Evolutionary conservation across 2,329 filamentous ascomycete species (phyloP), one percentile per base, ranked within the genome.

Genomic region (Chrysoporthe puriensis): DNA sequence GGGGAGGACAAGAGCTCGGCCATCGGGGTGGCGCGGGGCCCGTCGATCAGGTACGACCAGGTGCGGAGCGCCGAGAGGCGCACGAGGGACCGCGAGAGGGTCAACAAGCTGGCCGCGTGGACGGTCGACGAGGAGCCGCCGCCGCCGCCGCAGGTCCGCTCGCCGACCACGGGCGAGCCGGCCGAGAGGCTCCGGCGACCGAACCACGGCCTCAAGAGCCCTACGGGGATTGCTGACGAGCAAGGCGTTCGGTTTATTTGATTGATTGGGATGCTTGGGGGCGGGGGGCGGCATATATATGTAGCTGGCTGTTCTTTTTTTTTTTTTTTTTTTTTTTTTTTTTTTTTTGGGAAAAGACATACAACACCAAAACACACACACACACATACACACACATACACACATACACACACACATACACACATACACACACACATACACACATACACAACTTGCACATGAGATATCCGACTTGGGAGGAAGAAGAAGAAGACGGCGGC

Each of bases 211-310:
- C 67, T 71, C 64, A 70, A 63, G 50, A 71, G 70, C 34, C 71
- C 73, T 2, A 72, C 69, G 7, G 71, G 73, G 8, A 74, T 75
- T 71, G 74, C 76, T 57, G 77, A 78, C 71, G 71, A 72, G 42
- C 76, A 76, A 68, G 77, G 77, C 48, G 77, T 73, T 32, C 73
- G 73, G 8, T 78, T 79, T 60, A 77, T 79, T n/a, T 79, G 56
- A 69, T n/a, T 79, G 56, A 69, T 5, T 21, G 57, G 36, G 14
- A 14, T 21, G 3, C 14, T 43, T 1, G 21, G 21, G 21, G 1
- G n/a, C n/a, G n/a, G 34, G 18, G 26, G 26, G 26, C 26, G n/a
- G n/a, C n/a, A n/a, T n/a, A 26, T 26, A 26, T 26, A 26, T 26
- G 26, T 26, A 26, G 26, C 26, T 26, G 26, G 26, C 26, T 26